Evolutionary conservation across 345 rosid species (phyloP), one percentile per base, ranked within the genome.

Genomic region (Conringia planisiliqua): DNA sequence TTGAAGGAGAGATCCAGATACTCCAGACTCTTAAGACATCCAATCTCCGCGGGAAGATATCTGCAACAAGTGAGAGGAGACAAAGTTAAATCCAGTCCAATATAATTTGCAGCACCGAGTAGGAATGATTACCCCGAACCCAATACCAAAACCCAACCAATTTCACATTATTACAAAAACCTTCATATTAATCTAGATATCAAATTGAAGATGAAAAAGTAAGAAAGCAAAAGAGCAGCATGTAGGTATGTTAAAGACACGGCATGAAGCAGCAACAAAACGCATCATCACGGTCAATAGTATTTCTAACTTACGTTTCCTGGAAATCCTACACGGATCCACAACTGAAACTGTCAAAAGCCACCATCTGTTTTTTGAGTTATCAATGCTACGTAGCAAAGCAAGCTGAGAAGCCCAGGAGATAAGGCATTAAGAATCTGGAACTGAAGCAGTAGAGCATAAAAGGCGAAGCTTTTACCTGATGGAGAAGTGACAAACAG

Each of bases 31-130:
- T 67, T 79, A 30, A 95, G 83, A 88, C 92, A 92, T 48, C 97
- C 94, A 77, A 95, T 95, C 87, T 95, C 98, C 33, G 97, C 86
- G 33, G 99, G 99, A 66, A 95, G 85, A 68, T 83, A 95, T 82
- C 99, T 95, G 88, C 85, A 84, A 13, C 42, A 72, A 52, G 51
- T 68, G 44, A 48, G 44, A 48, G 62, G 32, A 61, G 64, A 69
- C 38, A 69, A 17, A 72, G 22, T 77, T 44, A 20, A 76, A 71
- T 24, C 9, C 68, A 32, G n/a, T 69, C 59, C 40, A 44, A 22
- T 5, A 29, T n/a, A 18, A 20, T 22, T 38, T 11, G n/a, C 65
- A 39, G 35, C 4, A 64, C n/a, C 1, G 52, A 2, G 10, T 16
- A 43, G 20, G 20, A 40, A 26, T 39, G 38, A 55, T 47, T 8